Base-by-base conservation (phyloP, 306 rosid species). In the Cucurbita ficifolia region DNA sequence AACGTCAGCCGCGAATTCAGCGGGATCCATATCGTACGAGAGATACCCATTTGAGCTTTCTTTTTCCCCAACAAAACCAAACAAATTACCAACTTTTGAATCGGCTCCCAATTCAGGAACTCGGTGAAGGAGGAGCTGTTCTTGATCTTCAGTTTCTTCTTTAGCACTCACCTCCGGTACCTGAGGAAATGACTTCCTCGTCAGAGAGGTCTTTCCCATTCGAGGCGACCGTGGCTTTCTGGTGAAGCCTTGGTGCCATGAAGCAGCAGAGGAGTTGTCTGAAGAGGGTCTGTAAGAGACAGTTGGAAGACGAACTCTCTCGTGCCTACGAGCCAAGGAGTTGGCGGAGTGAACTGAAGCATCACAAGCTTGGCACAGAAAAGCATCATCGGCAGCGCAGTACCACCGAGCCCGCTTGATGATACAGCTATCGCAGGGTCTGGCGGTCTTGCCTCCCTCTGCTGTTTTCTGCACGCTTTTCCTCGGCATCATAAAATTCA, bases 341-440 rank as follows among this genome's bases (percentile, higher is more conserved):
- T 95, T 95, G 5, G 97, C 97, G 0, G 97, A 91, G 87, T 95
- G 99, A 3, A 95, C 96, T 0, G 84, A 82, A 38, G 88, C 83
- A 84, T 95, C 97, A 24, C 99, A 95, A 2, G 88, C 59, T 58
- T 88, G 90, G 61, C 99, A 94, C 17, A 94, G 88, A 65, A 94
- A 94, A 49, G 97, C 99, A 65, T 94, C 99, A 60, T 94, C 99
- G 7, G 99, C 96, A 3, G 97, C 96, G 46, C 99, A 94, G 65
- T 89, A 94, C 99, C 97, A 91, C 0, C 99, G 90, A 8, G 99
- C 99, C 2, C 99, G 78, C 78, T 88, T 89, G 5, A 81, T 83
- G n/a, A 91, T 81, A 78, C 99, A 94, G 84, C 87, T 87, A 18
- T 94, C 99, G 40, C 99, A 94, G 7, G 96, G 96, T 73, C 99